Conservation (phyloP, 2,329 filamentous ascomycete genomes). For the Beauveria australis region DNA sequence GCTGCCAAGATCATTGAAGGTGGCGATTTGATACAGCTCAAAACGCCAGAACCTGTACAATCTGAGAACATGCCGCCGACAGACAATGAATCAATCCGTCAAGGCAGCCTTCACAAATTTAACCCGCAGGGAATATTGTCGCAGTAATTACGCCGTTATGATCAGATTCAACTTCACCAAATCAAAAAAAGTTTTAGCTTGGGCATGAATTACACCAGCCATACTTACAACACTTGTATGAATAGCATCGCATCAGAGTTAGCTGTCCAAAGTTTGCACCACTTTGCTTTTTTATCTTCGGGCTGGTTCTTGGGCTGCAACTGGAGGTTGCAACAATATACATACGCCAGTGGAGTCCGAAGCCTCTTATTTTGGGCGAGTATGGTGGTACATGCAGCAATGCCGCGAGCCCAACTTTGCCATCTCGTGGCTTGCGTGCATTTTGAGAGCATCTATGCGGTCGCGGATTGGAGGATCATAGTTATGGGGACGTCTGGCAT, state of each 20-base stretch:
- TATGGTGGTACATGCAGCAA: not conserved
- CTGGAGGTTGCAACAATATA: slow-evolving; percentile 3
- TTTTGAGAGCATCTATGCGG: not conserved
- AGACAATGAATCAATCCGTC: not conserved
- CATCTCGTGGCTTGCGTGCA: not conserved
- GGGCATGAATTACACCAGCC: slow-evolving; percentile 11
- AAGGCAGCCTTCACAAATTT: slow-evolving; percentile 12
- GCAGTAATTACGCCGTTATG: slow-evolving; percentile 5
- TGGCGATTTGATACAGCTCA: slow-evolving; percentile 15
- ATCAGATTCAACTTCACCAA: slow-evolving; percentile 7
- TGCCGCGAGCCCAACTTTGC: not conserved
- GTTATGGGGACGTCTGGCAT: not conserved
- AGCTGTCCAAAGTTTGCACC: slow-evolving; percentile 8
- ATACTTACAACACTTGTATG: slow-evolving; percentile 14
- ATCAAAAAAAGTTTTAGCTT: slow-evolving; percentile 13
- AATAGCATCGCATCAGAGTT: slow-evolving; percentile 12
- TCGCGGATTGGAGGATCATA: not conserved
- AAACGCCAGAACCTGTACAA: slow-evolving; percentile 22
- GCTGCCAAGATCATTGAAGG: slow-evolving; percentile 19
- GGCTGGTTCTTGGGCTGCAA: slow-evolving; percentile 2
- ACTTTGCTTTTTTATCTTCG: slow-evolving; percentile 5
- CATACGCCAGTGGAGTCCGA: not conserved
- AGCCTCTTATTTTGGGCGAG: not conserved
- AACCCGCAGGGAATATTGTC: slow-evolving; percentile 10
- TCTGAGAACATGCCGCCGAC: slow-evolving; percentile 33